Conservation (phyloP, 139 green algal species). For the Raphidocelis subcapitata region DNA sequence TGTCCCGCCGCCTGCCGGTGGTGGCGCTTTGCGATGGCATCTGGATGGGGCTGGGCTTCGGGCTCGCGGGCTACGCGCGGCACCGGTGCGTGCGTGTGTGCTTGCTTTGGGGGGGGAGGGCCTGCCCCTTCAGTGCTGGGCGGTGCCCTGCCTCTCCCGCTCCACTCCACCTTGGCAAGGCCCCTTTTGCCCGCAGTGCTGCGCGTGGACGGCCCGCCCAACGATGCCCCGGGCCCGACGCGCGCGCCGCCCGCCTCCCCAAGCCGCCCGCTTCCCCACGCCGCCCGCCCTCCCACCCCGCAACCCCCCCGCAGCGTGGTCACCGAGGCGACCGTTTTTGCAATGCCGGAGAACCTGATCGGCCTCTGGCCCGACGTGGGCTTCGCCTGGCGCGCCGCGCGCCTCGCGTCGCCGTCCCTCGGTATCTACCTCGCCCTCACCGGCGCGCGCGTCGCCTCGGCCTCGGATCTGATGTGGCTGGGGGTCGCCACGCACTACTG, state of each 20-base stretch:
- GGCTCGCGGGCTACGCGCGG: conserved; percentile 7
- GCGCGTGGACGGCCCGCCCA: no score
- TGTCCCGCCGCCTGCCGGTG: conserved; percentile 2
- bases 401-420: background rate
- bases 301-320: conserved; percentile 1
- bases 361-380: conserved; percentile 28
- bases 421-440: conserved; percentile 14
- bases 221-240: no score
- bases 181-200: no score
- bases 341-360: conserved; percentile 29
- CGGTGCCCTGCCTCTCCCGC: no score
- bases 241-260: no score
- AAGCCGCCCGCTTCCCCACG: no score
- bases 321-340: conserved; percentile 18
- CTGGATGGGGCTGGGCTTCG: conserved; percentile 30
- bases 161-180: no score
- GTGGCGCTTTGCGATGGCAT: conserved; percentile 24
- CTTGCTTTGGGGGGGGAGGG: no score
- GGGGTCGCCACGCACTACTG: conserved; percentile 21
- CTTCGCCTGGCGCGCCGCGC: conserved; percentile 25
- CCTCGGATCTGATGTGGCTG: conserved; percentile 13
- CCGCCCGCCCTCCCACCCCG: no score
- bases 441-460: background rate
- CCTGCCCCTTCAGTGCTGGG: no score
- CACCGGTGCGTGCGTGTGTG: no score